Conservation (phyloP, 495 filamentous ascomycete genomes). For the Hypomontagnella monticulosa region DNA sequence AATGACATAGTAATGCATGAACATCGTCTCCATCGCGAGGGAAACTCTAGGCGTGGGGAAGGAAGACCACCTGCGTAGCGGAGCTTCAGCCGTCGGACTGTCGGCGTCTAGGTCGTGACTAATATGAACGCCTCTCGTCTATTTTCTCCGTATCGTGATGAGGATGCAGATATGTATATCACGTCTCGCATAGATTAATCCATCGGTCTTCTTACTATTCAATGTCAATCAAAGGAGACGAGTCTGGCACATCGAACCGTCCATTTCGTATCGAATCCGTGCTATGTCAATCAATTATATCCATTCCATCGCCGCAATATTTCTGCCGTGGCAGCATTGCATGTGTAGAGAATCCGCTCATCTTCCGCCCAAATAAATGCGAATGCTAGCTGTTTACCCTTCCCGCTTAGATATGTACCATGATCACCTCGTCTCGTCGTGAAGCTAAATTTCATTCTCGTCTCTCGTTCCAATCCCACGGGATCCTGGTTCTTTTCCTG, state of each 20-base stretch:
- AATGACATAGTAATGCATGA: neutral
- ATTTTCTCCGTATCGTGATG: constrained; percentile 1
- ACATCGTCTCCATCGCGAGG: neutral
- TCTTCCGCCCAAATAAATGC: constrained; percentile 3
- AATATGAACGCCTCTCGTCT: neutral
- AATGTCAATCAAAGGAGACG: neutral
- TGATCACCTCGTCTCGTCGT: constrained; percentile 23
- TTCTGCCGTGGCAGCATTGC: neutral
- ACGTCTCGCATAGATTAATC: neutral
- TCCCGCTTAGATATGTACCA: constrained; percentile 17
- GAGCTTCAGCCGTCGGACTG: too few species aligned
- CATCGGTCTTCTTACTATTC: too few species aligned
- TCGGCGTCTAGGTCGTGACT: neutral
- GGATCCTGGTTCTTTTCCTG: constrained; percentile 1
- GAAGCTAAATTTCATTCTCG: neutral
- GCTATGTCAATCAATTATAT: constrained; percentile 4
- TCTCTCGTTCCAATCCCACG: constrained; percentile 1
- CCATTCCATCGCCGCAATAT: neutral
- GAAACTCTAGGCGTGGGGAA: neutral
- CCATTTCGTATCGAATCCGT: constrained; percentile 7
- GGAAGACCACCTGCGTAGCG: too few species aligned
- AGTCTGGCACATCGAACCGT: neutral
- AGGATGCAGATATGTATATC: constrained; percentile 4
- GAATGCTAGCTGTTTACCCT: constrained; percentile 6
- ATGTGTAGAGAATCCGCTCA: neutral